Percentiles rank a stretch among this genome's conserved stretches.
phyloP scores from a whole-genome alignment of 768 basidiomycete species.

The Austroboletus festivus region DNA sequence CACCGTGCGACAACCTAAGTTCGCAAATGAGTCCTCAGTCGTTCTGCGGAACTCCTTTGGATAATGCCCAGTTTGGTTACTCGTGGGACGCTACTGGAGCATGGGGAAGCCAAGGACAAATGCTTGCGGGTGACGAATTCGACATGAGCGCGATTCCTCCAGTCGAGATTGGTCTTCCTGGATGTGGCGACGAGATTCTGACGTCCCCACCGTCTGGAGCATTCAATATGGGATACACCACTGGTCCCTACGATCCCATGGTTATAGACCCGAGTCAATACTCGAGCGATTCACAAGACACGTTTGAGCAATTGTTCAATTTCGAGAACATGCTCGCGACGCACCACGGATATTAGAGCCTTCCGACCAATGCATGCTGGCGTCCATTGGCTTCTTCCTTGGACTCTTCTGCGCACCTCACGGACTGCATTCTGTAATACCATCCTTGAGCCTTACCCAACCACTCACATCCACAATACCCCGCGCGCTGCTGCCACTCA shows the following conservation, averaged over 20 bases:
- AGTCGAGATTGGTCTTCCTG: constrained; percentile 55
- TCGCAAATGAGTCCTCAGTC: constrained; percentile 11
- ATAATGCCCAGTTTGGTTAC: constrained; percentile 30
- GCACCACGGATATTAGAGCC: constrained; percentile 31
- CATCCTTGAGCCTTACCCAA: constrained; percentile 17
- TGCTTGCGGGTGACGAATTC: constrained; percentile 60
- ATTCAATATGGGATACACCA: constrained; percentile 22
- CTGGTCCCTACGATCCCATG: constrained; percentile 25
- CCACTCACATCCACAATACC: constrained; percentile 29
- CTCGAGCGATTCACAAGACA: constrained; percentile 28
- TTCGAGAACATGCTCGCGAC: constrained; percentile 35
- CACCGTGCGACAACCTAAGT: constrained; percentile 12
- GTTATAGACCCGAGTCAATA: constrained; percentile 33
- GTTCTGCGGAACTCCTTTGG: constrained; percentile 21
- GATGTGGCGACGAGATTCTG: constrained; percentile 35
- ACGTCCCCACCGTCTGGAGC: constrained; percentile 6
- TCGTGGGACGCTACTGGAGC: constrained; percentile 31
- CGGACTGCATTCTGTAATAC: constrained; percentile 31
- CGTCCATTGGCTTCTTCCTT: constrained; percentile 31
- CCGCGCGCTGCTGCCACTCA: constrained; percentile 30
- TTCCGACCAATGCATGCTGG: constrained; percentile 35
- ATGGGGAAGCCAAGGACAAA: constrained; percentile 35
- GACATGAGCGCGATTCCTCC: constrained; percentile 64
- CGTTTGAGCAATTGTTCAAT: constrained; percentile 36
- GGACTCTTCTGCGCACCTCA: constrained; percentile 25